Percentiles rank a stretch among this genome's conserved stretches.
These are phyloP conservation scores for Acarospora socialis DNA, from an alignment of 2,329 filamentous ascomycete species.

Conservation along the genomic window DNA sequence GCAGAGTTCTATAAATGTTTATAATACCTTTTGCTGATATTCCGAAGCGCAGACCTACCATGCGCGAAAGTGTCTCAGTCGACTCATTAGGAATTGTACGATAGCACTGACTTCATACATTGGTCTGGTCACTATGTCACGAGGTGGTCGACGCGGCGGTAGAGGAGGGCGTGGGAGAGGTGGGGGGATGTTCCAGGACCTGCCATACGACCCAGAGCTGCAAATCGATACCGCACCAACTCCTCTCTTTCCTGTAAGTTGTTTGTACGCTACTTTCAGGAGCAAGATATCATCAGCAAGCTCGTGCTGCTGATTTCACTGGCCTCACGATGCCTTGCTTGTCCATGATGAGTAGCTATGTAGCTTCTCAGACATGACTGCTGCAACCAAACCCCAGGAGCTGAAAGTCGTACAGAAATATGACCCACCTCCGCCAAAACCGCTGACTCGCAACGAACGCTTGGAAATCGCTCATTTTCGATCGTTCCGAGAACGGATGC, in stretches of 20 bases:
- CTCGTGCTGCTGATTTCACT: not conserved
- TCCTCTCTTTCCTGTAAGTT: slow-evolving; percentile 11
- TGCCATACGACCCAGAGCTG: slow-evolving; percentile 27
- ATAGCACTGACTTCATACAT: slow-evolving; percentile 1
- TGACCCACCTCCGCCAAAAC: slow-evolving; percentile 25
- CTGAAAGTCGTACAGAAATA: slow-evolving; percentile 14
- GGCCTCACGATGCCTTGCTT: not conserved
- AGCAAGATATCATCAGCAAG: not conserved
- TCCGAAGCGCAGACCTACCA: not conserved
- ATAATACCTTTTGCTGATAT: not conserved
- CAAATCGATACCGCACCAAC: slow-evolving; percentile 12
- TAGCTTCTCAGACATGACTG: not conserved
- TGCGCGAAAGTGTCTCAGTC: not conserved
- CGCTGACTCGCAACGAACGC: slow-evolving; percentile 30
- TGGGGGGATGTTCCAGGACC: slow-evolving; percentile 28
- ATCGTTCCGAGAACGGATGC: slow-evolving; percentile 38
- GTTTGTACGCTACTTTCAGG: slow-evolving; percentile 1
- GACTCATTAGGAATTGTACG: not conserved
- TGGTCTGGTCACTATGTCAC: slow-evolving; percentile 15
- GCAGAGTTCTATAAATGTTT: too few relatives aligned
- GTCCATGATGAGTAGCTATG: not conserved
- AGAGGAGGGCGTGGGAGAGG: slow-evolving; percentile 25
- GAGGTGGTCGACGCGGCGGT: slow-evolving; percentile 20
- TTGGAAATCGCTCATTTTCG: slow-evolving; percentile 36
- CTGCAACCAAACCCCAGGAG: not conserved